These are phyloP conservation scores for Pseudocercospora fijiensis DNA, from an alignment of 2,329 filamentous ascomycete species.

Conservation along the genomic window DNA sequence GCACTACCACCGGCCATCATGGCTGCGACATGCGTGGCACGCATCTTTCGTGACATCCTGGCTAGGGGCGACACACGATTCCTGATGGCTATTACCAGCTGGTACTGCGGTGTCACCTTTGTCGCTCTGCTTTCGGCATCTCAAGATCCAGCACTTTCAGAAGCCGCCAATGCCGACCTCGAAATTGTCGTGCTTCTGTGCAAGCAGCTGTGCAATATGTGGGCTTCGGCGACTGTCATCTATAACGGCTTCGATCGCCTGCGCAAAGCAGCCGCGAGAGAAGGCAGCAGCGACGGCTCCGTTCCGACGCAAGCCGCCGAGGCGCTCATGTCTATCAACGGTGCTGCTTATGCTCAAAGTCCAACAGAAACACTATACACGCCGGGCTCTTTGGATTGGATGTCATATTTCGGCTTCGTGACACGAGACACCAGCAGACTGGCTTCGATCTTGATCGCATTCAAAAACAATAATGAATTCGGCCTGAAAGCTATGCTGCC, in stretches of 20 bases:
- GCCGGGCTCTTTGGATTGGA: constrained; percentile 1
- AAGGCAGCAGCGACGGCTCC: not conserved
- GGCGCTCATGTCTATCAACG: not conserved
- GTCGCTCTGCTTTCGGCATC: constrained; percentile 5
- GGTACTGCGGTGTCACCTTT: constrained; percentile 11
- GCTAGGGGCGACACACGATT: constrained; percentile 9
- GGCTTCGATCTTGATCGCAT: not conserved
- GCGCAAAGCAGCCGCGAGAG: not conserved
- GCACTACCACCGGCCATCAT: constrained; percentile 10
- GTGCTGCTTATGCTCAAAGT: not conserved
- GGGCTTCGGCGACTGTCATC: constrained; percentile 8
- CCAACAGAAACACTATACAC: not conserved
- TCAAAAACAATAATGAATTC: constrained; percentile 1
- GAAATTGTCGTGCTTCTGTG: constrained; percentile 10
- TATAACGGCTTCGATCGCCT: constrained; percentile 10
- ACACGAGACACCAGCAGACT: constrained; percentile 1
- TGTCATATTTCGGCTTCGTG: constrained; percentile 7
- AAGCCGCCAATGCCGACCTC: constrained; percentile 3
- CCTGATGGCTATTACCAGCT: constrained; percentile 10
- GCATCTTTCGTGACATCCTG: constrained; percentile 10
- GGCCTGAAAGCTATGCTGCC: not conserved
- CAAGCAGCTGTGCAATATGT: constrained; percentile 10
- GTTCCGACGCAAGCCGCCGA: not conserved
- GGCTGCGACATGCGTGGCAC: constrained; percentile 12
- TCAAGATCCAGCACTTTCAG: constrained; percentile 3